Percentiles rank a stretch among this genome's conserved stretches.
phyloP scores from a whole-genome alignment of 805 yeast species.

The Candida gorgasii region DNA sequence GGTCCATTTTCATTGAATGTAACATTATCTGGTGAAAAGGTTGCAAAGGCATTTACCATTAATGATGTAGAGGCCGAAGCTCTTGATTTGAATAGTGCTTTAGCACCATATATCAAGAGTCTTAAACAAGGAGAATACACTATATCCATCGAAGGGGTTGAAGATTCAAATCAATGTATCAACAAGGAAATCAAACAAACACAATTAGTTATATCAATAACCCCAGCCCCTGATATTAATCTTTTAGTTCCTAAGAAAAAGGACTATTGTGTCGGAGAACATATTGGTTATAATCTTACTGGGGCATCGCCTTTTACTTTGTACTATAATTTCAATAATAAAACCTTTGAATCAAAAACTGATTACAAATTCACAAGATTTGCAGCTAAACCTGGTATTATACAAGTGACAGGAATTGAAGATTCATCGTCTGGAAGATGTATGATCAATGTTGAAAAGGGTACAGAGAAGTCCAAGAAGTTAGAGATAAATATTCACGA shows the following conservation, averaged over 20 bases:
- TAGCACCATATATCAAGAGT: not conserved
- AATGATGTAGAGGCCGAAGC: constrained; percentile 34
- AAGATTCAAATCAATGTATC: constrained; percentile 71
- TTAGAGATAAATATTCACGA: constrained; percentile 43
- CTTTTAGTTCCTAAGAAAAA: constrained; percentile 20
- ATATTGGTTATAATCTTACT: constrained; percentile 68
- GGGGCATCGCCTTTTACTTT: constrained; percentile 83
- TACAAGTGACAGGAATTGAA: constrained; percentile 64
- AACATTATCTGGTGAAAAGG: constrained; percentile 54
- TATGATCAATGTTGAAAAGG: constrained; percentile 53
- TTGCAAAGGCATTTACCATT: constrained; percentile 47
- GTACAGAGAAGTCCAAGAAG: constrained; percentile 30
- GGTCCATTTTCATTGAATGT: constrained; percentile 64
- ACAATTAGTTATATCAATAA: constrained; percentile 56
- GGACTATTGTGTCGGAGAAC: constrained; percentile 91
- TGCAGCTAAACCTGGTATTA: constrained; percentile 80
- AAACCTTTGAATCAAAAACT: constrained; percentile 56
- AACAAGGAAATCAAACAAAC: constrained; percentile 43
- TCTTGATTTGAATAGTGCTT: constrained; percentile 11
- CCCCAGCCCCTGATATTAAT: constrained; percentile 73
- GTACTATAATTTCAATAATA: constrained; percentile 69
- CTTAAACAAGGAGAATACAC: constrained; percentile 65
- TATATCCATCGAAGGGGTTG: constrained; percentile 55
- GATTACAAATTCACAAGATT: constrained; percentile 54
- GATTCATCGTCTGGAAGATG: constrained; percentile 78